A percentile compares a stretch with the other conserved stretches of the same genome.
Conservation (phyloP, 345 rosid species). For the Populus deltoides region DNA sequence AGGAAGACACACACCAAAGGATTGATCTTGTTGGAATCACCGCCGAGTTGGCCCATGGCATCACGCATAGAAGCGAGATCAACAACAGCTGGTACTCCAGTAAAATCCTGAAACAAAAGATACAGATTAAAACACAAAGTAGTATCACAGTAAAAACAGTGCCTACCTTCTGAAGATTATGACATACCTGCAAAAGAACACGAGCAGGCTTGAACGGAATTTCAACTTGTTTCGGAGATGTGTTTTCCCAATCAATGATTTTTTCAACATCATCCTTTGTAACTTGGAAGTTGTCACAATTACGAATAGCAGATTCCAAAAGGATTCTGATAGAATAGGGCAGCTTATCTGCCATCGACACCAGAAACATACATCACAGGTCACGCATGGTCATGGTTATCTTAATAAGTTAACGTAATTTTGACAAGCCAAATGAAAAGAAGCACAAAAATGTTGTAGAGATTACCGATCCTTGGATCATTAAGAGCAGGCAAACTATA, state of each 20-base stretch:
- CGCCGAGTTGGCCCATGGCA: constrained; percentile 88
- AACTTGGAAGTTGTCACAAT: constrained; percentile 97
- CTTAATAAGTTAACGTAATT: not conserved
- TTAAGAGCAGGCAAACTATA: constrained; percentile 88
- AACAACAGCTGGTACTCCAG: constrained; percentile 99
- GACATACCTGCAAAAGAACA: constrained; percentile 80
- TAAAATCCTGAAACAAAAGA: constrained; percentile 69
- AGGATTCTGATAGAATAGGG: constrained; percentile 93
- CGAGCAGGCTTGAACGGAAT: constrained; percentile 99
- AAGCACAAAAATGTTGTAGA: not conserved
- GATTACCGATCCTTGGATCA: constrained; percentile 90
- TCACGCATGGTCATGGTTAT: not conserved
- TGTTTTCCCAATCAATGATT: constrained; percentile 88
- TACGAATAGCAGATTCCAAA: constrained; percentile 92
- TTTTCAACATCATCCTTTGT: constrained; percentile 90
- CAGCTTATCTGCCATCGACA: constrained; percentile 56
- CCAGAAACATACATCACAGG: not conserved
- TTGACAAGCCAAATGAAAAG: not conserved
- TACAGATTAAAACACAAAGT: constrained; percentile 11
- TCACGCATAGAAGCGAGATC: constrained; percentile 99
- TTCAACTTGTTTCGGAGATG: constrained; percentile 89
- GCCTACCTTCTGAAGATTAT: not conserved
- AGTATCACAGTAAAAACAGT: not conserved
- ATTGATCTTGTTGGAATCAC: constrained; percentile 88
- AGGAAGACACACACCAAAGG: constrained; percentile 53